A percentile compares a stretch with the other conserved stretches of the same genome.
phyloP scores from a whole-genome alignment of 371 early-diverging fungal species.

The Rhizoclosmatium hyalinum region DNA sequence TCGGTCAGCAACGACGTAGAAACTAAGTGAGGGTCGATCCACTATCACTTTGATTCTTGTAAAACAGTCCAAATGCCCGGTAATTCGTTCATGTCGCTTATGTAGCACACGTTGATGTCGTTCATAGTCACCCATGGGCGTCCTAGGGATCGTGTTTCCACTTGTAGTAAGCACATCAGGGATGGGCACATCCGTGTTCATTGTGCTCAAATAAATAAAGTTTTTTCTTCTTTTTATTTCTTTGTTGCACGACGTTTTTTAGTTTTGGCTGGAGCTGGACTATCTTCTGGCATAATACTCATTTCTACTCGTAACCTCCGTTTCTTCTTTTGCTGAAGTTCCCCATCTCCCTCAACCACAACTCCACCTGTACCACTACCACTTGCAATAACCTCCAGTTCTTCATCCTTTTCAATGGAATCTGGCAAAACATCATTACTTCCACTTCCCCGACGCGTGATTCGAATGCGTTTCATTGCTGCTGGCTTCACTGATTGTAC shows the following conservation, averaged over 20 bases:
- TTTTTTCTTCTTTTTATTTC: neutral
- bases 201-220: too few species aligned
- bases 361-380: neutral
- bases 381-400: neutral
- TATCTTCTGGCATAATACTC: conserved; percentile 5
- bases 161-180: too few species aligned
- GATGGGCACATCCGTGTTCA: too few species aligned
- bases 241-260: neutral
- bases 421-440: neutral
- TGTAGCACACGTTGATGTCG: conserved; percentile 20
- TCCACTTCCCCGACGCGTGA: neutral
- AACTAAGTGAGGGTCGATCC: conserved; percentile 20
- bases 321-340: neutral
- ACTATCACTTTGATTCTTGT: conserved; percentile 31
- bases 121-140: too few species aligned
- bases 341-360: neutral
- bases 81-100: conserved; percentile 34
- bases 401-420: neutral
- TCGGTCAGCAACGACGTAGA: conserved; percentile 37
- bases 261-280: neutral
- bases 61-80: conserved; percentile 36
- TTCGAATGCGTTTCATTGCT: neutral
- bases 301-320: conserved; percentile 1
- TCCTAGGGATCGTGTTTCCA: too few species aligned
- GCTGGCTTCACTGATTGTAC: neutral